Evolutionary conservation across 495 filamentous ascomycete genomes (phyloP).

Genomic region (Pyronema omphalodes): DNA sequence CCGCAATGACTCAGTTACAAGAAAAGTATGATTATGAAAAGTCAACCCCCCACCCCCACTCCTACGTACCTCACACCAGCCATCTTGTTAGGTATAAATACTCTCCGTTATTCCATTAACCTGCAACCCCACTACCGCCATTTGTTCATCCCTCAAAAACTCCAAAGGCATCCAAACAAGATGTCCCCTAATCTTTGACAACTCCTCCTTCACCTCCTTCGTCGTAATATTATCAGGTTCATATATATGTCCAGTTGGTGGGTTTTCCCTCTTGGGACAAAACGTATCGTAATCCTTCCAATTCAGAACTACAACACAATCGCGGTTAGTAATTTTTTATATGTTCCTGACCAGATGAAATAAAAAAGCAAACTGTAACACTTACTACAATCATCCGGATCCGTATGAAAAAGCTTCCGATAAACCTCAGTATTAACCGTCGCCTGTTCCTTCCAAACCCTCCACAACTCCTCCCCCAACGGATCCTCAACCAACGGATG

Average conservation of each 20-base stretch:
- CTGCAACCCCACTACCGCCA: constrained; percentile 75
- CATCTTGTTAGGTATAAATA: constrained; percentile 37
- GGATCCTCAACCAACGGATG: constrained; percentile 49
- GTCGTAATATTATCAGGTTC: constrained; percentile 44
- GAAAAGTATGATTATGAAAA: too few species aligned
- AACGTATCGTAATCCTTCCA: constrained; percentile 80
- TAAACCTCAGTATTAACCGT: constrained; percentile 70
- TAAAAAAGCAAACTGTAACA: not conserved
- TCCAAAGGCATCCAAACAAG: constrained; percentile 90
- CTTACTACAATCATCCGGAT: constrained; percentile 69
- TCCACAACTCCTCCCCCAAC: constrained; percentile 77
- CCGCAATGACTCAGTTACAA: too few species aligned
- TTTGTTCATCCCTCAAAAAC: constrained; percentile 64
- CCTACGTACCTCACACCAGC: too few species aligned
- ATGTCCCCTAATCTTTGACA: constrained; percentile 70
- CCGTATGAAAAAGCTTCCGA: constrained; percentile 73
- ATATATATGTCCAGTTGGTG: constrained; percentile 69
- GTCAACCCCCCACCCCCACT: too few species aligned
- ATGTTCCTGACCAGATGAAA: too few species aligned
- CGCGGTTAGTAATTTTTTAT: too few species aligned
- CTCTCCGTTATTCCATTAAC: constrained; percentile 56
- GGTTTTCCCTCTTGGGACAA: constrained; percentile 40
- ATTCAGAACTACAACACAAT: constrained; percentile 39
- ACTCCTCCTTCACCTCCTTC: constrained; percentile 48
- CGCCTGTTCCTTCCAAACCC: constrained; percentile 61